These are phyloP conservation scores for Microascus cirrosus DNA, from an alignment of 2,329 filamentous ascomycete species.

Conservation along the genomic window DNA sequence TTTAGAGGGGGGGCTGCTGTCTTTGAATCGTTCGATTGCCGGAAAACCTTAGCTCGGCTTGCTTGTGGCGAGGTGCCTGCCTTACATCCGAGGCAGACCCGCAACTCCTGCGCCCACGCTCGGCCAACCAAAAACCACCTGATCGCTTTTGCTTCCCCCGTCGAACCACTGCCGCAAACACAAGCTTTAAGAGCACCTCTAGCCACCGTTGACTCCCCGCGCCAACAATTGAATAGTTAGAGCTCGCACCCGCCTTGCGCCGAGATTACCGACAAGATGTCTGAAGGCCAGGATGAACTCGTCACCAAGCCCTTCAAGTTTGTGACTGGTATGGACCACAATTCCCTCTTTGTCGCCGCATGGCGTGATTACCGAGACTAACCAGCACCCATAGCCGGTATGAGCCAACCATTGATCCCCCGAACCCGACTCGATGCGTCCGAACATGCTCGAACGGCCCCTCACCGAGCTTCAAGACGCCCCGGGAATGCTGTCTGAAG, in stretches of 20 bases:
- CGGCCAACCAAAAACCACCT: slow-evolving; percentile 20
- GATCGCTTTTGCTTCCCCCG: slow-evolving; percentile 16
- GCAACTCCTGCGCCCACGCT: slow-evolving; percentile 1
- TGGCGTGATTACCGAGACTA: slow-evolving; percentile 28
- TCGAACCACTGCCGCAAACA: neutral
- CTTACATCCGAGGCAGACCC: slow-evolving; percentile 16
- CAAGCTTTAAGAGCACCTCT: neutral
- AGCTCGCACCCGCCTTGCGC: neutral
- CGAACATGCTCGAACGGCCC: neutral
- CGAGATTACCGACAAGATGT: slow-evolving; percentile 57
- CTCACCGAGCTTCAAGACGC: neutral
- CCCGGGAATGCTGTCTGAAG: neutral
- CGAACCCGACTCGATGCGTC: neutral
- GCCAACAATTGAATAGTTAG: neutral
- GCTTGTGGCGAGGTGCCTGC: slow-evolving; percentile 12
- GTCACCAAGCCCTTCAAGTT: slow-evolving; percentile 99
- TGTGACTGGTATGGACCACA: slow-evolving; percentile 73
- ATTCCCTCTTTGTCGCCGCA: slow-evolving; percentile 19
- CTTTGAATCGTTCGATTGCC: slow-evolving; percentile 1
- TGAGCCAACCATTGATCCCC: slow-evolving; percentile 13
- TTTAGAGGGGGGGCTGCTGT: slow-evolving; percentile 1
- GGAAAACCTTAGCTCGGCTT: slow-evolving; percentile 14
- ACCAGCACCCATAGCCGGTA: slow-evolving; percentile 31
- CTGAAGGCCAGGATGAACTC: slow-evolving; percentile 71
- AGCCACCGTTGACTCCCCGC: neutral